Conservation (phyloP, 2,329 filamentous ascomycete species). For the Colletotrichum australisinense region DNA sequence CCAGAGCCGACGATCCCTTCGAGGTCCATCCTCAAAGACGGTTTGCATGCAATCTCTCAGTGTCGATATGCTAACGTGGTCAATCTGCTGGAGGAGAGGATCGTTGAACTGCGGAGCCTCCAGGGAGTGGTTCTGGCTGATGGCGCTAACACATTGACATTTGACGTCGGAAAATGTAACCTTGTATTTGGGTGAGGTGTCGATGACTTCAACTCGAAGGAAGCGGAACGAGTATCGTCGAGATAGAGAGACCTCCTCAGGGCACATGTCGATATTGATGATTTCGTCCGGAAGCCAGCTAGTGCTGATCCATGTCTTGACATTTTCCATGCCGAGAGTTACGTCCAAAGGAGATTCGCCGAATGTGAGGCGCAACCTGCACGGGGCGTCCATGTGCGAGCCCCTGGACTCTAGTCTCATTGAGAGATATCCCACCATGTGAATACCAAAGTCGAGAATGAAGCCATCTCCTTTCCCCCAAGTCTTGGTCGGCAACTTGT, state of each 20-base stretch:
- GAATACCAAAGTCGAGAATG: constrained; percentile 47
- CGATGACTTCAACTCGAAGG: constrained; percentile 46
- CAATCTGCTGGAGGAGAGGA: constrained; percentile 41
- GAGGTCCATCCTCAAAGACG: constrained; percentile 51
- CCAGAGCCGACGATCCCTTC: constrained; percentile 50
- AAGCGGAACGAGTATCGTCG: constrained; percentile 48
- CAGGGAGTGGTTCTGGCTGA: constrained; percentile 37
- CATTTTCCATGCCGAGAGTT: constrained; percentile 45
- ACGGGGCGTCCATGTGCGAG: constrained; percentile 48
- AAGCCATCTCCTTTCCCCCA: constrained; percentile 44
- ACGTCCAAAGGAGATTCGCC: constrained; percentile 50
- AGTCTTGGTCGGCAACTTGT: constrained; percentile 33
- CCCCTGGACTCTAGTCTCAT: constrained; percentile 43
- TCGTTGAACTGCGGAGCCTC: constrained; percentile 36
- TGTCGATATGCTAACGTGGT: constrained; percentile 45
- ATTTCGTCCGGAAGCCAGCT: constrained; percentile 50
- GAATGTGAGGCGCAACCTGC: constrained; percentile 47
- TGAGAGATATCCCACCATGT: constrained; percentile 46
- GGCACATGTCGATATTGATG: constrained; percentile 48
- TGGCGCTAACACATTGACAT: constrained; percentile 44
- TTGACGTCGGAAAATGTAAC: constrained; percentile 43
- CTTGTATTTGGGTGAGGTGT: constrained; percentile 49
- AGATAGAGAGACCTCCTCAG: constrained; percentile 42
- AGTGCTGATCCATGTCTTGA: constrained; percentile 51
- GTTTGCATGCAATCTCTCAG: constrained; percentile 52